Evolutionary conservation across 2,329 filamentous ascomycete species (phyloP).

Genomic region (Orbilia brochopaga): DNA sequence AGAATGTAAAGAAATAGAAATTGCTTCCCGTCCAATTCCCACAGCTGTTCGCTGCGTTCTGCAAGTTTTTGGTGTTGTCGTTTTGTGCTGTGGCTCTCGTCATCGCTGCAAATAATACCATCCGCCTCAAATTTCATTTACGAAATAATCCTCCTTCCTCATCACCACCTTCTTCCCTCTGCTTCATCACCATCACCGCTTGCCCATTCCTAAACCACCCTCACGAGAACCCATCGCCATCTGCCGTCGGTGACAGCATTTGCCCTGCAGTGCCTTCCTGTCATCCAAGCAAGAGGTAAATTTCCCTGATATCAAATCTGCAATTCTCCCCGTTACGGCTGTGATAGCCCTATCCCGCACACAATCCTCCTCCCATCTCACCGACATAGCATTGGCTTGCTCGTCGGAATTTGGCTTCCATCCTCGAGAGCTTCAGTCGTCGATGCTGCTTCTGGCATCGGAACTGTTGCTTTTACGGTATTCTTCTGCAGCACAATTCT

Average conservation of each 20-base stretch:
- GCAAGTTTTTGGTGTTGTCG: slow-evolving; percentile 12
- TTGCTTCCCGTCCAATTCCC: slow-evolving; percentile 2
- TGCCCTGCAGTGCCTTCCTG: slow-evolving; percentile 5
- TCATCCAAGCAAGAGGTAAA: slow-evolving; percentile 21
- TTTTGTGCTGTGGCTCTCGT: not conserved
- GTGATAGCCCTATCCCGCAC: slow-evolving; percentile 19
- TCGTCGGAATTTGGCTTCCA: slow-evolving; percentile 10
- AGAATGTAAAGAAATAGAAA: slow-evolving; percentile 17
- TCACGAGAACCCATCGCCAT: not conserved
- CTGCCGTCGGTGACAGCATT: slow-evolving; percentile 4
- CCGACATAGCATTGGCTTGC: slow-evolving; percentile 21
- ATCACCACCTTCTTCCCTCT: slow-evolving; percentile 15
- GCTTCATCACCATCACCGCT: slow-evolving; percentile 7
- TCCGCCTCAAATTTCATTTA: slow-evolving; percentile 30
- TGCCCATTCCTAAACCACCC: not conserved
- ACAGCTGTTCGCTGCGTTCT: slow-evolving; percentile 24
- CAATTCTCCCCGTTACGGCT: slow-evolving; percentile 18
- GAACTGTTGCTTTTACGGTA: slow-evolving; percentile 9
- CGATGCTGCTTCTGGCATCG: slow-evolving; percentile 1
- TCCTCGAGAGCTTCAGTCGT: not conserved
- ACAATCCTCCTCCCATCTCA: slow-evolving; percentile 8
- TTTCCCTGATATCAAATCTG: slow-evolving; percentile 44
- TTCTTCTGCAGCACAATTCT: slow-evolving; percentile 7
- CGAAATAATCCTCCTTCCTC: slow-evolving; percentile 8
- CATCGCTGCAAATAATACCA: slow-evolving; percentile 22